Percentiles rank a stretch among this genome's conserved stretches.
Conservation (phyloP, 345 rosid genomes). For the Populus ilicifolia region DNA sequence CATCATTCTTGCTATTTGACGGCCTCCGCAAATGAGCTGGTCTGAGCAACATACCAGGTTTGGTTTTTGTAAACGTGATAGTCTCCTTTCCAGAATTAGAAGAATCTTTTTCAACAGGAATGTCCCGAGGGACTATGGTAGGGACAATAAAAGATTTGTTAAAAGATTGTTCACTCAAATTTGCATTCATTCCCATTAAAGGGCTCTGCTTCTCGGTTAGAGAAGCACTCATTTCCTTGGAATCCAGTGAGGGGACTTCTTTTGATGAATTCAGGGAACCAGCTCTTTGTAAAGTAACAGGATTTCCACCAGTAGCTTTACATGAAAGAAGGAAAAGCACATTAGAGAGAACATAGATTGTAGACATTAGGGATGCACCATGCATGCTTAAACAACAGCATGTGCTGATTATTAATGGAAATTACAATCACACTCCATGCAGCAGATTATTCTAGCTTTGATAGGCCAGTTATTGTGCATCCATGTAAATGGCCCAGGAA, state of each 20-base stretch:
- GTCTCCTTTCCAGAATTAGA: constrained; percentile 51
- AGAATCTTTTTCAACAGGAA: constrained; percentile 45
- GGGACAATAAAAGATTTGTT: constrained; percentile 40
- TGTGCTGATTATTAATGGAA: no score
- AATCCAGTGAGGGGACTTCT: constrained; percentile 30
- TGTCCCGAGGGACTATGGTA: constrained; percentile 36
- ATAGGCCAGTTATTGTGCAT: not conserved
- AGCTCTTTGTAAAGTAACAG: constrained; percentile 41
- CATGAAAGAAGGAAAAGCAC: constrained; percentile 23
- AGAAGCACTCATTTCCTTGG: constrained; percentile 28
- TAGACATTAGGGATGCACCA: not conserved
- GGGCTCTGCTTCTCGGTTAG: constrained; percentile 40
- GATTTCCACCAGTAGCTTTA: constrained; percentile 66
- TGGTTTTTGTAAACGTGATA: constrained; percentile 79
- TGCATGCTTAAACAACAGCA: not conserved
- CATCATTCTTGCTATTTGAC: constrained; percentile 50
- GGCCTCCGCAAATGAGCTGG: constrained; percentile 70
- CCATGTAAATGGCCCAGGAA: not conserved
- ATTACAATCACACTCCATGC: not conserved
- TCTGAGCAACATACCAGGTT: constrained; percentile 86
- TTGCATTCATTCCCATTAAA: constrained; percentile 18
- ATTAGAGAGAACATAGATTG: constrained; percentile 11
- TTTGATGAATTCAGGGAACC: constrained; percentile 47
- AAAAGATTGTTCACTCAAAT: constrained; percentile 44
- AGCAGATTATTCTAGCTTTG: not conserved